Percentiles rank a stretch among this genome's conserved stretches.
phyloP scores from a whole-genome alignment of 2,329 filamentous ascomycete species.

The Aspergillus caelatus region DNA sequence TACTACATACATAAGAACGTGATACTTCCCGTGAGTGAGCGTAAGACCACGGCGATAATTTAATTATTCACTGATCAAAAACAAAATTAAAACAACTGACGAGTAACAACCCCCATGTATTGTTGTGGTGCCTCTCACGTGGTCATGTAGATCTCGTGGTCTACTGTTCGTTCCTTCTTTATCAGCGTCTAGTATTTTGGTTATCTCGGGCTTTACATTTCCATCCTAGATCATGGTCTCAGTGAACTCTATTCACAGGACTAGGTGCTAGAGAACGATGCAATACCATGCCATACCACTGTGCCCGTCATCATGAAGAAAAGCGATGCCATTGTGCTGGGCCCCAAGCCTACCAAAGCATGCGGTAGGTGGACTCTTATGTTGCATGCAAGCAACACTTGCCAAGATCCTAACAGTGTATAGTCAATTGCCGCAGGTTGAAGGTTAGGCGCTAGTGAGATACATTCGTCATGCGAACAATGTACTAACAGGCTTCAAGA shows the following conservation, averaged over 20 bases:
- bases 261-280: not conserved
- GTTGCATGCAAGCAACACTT: not conserved
- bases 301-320: constrained; percentile 21
- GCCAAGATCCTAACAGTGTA: constrained; percentile 13
- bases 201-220: not conserved
- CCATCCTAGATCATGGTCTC: not conserved
- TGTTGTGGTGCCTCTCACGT: constrained; percentile 3
- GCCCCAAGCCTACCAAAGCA: constrained; percentile 35
- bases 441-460: constrained; percentile 21
- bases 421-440: constrained; percentile 35
- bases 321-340: constrained; percentile 20
- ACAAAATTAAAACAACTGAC: not conserved
- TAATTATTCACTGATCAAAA: not conserved
- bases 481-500: constrained; percentile 20
- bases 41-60: not conserved
- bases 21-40: not conserved
- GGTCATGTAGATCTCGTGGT: constrained; percentile 1
- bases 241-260: not conserved
- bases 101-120: not conserved
- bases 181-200: not conserved
- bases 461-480: not conserved
- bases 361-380: constrained; percentile 27
- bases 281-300: not conserved
- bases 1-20: not conserved
- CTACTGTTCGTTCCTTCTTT: not conserved